These are phyloP conservation scores for Phytophthora aleatoria DNA, from an alignment of 352 stramenopile species.

Conservation along the genomic window DNA sequence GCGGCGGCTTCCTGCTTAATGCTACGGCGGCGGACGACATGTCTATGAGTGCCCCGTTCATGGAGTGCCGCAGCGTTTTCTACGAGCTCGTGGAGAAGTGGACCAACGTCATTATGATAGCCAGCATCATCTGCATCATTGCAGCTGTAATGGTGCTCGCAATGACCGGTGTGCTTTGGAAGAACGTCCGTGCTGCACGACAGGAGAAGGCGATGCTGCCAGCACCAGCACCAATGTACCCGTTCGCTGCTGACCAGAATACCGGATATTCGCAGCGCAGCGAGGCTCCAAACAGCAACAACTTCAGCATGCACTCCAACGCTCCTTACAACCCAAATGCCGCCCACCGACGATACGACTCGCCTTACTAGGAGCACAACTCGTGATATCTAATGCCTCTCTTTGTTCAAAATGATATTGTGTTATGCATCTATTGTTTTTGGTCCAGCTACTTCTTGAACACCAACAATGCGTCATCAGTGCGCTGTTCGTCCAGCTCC, in stretches of 20 bases:
- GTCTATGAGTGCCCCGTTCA: slow-evolving; percentile 58
- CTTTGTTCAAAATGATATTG: slow-evolving; percentile 22
- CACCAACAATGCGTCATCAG: slow-evolving; percentile 23
- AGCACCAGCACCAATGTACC: slow-evolving; percentile 31
- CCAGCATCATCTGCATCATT: slow-evolving; percentile 57
- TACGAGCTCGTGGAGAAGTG: slow-evolving; percentile 74
- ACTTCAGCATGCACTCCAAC: slow-evolving; percentile 43
- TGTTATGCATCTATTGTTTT: slow-evolving; percentile 32
- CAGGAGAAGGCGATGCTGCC: slow-evolving; percentile 22
- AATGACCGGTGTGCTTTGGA: slow-evolving; percentile 65
- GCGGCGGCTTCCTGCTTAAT: slow-evolving; percentile 65
- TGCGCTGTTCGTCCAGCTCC: slow-evolving; percentile 33
- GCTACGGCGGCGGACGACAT: slow-evolving; percentile 46
- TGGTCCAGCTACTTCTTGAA: slow-evolving; percentile 41
- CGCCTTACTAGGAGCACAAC: slow-evolving; percentile 36
- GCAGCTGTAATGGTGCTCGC: slow-evolving; percentile 52
- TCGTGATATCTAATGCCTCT: slow-evolving; percentile 24
- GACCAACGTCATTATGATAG: slow-evolving; percentile 63
- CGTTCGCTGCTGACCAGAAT: slow-evolving; percentile 33
- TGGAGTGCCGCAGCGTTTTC: slow-evolving; percentile 64
- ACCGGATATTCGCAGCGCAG: slow-evolving; percentile 26
- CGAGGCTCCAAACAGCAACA: slow-evolving; percentile 34
- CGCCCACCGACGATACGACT: slow-evolving; percentile 42
- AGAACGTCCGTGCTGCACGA: slow-evolving; percentile 33
- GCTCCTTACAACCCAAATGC: slow-evolving; percentile 28